phyloP scores from a whole-genome alignment of 2,329 filamentous ascomycete genomes.

The Calonectria pseudoturangicola region DNA sequence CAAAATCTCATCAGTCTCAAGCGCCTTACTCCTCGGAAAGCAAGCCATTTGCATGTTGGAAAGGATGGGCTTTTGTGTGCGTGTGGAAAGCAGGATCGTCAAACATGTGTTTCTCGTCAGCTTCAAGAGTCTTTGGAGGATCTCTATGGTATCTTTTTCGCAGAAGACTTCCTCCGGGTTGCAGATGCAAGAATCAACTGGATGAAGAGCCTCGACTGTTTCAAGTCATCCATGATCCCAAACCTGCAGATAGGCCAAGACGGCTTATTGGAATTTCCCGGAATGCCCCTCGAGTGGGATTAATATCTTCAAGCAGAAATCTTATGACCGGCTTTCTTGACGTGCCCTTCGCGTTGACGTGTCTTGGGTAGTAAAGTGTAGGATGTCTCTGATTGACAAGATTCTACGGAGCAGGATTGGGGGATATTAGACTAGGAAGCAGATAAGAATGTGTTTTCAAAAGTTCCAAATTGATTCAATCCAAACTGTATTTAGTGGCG shows the following conservation, averaged over 20 bases:
- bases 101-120: too few relatives aligned
- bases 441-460: too few relatives aligned
- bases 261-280: background rate
- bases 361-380: background rate
- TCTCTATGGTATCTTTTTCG: background rate
- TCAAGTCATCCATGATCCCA: background rate
- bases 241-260: background rate
- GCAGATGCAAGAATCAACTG: background rate
- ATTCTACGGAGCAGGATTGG: background rate
- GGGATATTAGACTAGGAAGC: background rate
- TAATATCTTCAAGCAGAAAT: background rate
- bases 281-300: background rate
- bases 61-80: too few relatives aligned
- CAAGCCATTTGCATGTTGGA: too few relatives aligned
- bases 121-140: background rate
- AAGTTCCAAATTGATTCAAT: too few relatives aligned
- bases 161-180: background rate
- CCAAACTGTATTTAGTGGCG: too few relatives aligned
- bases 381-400: background rate
- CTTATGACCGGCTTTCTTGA: background rate
- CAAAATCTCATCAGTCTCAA: too few relatives aligned
- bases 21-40: too few relatives aligned
- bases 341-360: background rate
- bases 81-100: too few relatives aligned
- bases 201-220: background rate